Conservation (phyloP, 2,329 filamentous ascomycete species). For the Talaromyces rugulosus region DNA sequence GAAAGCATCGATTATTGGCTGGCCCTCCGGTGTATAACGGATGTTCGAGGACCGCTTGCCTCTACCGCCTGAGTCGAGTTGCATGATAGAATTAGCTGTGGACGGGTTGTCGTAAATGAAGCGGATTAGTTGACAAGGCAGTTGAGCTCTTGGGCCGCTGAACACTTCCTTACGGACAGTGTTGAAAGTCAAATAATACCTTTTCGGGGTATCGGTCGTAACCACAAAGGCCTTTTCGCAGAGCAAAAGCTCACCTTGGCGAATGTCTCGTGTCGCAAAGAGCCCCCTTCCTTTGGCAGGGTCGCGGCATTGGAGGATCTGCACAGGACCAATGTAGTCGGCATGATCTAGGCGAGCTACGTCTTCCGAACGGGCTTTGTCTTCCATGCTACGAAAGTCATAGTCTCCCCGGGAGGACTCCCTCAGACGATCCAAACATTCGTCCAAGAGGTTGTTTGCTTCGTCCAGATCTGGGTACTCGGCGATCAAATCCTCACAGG, state of each 20-base stretch:
- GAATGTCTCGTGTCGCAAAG: not conserved
- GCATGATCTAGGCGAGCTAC: not conserved
- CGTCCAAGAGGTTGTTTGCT: not conserved
- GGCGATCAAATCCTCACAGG: not conserved
- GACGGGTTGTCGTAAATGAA: not conserved
- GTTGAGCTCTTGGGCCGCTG: not conserved
- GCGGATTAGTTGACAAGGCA: not conserved
- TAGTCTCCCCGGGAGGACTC: not conserved
- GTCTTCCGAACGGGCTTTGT: not conserved
- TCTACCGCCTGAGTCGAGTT: not conserved
- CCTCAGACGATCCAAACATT: not conserved
- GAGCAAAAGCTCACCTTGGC: not conserved
- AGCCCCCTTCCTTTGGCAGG: not conserved
- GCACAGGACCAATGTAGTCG: not conserved
- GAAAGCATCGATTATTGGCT: not conserved
- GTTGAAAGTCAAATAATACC: not conserved
- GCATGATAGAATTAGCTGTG: not conserved
- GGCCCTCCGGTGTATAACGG: not conserved
- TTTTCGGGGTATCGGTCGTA: not conserved
- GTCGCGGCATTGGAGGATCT: not conserved
- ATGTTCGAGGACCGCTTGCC: not conserved
- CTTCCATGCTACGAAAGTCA: not conserved
- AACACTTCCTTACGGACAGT: not conserved
- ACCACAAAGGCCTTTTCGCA: not conserved
- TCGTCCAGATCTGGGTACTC: not conserved